Percentiles rank a stretch among this genome's conserved stretches.
Evolutionary conservation across 2,329 filamentous ascomycete species (phyloP).

Genomic region (Cytospora paraplurivora): DNA sequence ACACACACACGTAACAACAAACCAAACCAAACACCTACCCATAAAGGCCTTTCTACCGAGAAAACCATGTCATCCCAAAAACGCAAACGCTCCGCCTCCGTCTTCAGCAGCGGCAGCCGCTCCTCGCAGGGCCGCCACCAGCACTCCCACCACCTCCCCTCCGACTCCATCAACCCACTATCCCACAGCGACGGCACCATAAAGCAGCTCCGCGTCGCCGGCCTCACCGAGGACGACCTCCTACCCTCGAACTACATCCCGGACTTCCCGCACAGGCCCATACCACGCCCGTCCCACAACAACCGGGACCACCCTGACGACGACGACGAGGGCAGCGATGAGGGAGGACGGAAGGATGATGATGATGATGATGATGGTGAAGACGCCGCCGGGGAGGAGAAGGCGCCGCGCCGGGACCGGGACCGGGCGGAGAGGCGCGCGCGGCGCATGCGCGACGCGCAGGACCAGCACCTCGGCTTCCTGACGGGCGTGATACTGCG

Average conservation of each 20-base stretch:
- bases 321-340: too few species aligned
- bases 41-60: neutral
- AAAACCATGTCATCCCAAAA: conserved; percentile 35
- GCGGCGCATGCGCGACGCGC: conserved; percentile 32
- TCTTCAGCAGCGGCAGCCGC: conserved; percentile 28
- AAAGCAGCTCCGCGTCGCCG: conserved; percentile 56
- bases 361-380: conserved; percentile 17
- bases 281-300: conserved; percentile 6
- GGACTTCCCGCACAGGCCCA: conserved; percentile 54
- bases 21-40: conserved; percentile 23
- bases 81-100: conserved; percentile 38
- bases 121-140: conserved; percentile 15
- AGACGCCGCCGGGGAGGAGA: neutral
- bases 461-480: conserved; percentile 60
- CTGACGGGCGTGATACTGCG: conserved; percentile 72
- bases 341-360: neutral
- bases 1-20: conserved; percentile 18
- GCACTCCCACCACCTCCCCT: conserved; percentile 36
- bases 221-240: conserved; percentile 50
- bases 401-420: conserved; percentile 35
- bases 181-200: conserved; percentile 56
- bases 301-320: too few species aligned
- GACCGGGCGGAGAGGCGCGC: conserved; percentile 33
- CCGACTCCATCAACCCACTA: conserved; percentile 54
- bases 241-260: conserved; percentile 42